Percentiles rank a stretch among this genome's conserved stretches.
Evolutionary conservation across 441 rosid species (phyloP).

Genomic region (Biscutella laevigata): DNA sequence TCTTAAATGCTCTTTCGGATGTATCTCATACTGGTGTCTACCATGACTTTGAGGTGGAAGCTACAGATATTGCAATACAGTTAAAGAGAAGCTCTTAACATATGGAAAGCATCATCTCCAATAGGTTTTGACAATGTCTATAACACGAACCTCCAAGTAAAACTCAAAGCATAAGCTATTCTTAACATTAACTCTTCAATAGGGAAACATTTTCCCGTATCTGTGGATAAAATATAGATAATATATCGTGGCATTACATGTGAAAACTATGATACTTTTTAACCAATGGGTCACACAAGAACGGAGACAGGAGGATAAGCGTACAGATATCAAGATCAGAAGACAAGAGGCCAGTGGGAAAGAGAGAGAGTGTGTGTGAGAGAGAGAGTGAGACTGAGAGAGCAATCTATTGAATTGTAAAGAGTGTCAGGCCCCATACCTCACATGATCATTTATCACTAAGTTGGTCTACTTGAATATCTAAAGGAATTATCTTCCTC

Average conservation of each 20-base stretch:
- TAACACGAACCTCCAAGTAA: neutral
- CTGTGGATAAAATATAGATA: neutral
- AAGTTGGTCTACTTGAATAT: conserved; percentile 26
- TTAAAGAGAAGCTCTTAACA: neutral
- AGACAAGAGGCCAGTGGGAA: conserved; percentile 10
- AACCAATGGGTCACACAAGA: neutral
- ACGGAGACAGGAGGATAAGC: conserved; percentile 14
- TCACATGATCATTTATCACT: conserved; percentile 27
- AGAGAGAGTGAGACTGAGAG: neutral
- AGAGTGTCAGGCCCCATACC: conserved; percentile 20
- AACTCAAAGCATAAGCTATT: neutral
- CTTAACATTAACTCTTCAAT: neutral
- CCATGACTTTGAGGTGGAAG: neutral
- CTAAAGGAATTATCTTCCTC: conserved; percentile 6
- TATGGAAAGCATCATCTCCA: neutral
- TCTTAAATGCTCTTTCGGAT: neutral
- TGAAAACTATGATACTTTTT: neutral
- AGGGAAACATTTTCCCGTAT: neutral
- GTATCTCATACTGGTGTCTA: neutral
- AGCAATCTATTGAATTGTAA: conserved; percentile 9
- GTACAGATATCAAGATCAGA: conserved; percentile 6
- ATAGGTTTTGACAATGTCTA: neutral
- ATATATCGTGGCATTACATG: neutral
- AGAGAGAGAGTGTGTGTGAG: neutral
- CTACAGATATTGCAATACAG: neutral